A percentile compares a stretch with the other conserved stretches of the same genome.
phyloP scores from a whole-genome alignment of 2,329 filamentous ascomycete species.

The Colletotrichum simmondsii region DNA sequence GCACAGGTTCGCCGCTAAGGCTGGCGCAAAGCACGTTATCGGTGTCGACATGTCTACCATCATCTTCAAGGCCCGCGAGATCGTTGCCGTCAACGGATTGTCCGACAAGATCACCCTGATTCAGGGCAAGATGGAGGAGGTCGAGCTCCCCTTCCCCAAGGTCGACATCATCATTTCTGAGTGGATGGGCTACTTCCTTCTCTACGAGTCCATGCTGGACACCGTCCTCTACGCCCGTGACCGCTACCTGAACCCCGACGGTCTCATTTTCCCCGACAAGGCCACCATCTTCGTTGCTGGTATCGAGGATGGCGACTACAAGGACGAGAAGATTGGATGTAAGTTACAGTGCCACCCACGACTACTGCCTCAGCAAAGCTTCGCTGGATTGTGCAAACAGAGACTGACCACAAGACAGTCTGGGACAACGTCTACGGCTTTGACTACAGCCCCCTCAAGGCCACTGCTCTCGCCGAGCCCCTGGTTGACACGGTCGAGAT shows the following conservation, averaged over 20 bases:
- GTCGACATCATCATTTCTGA: slow-evolving; percentile 99
- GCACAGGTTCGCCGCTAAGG: slow-evolving; percentile 91
- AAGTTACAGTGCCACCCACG: slow-evolving; percentile 52
- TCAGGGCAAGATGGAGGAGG: slow-evolving; percentile 99
- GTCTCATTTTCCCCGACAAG: slow-evolving; percentile 98
- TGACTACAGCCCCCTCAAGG: slow-evolving; percentile 93
- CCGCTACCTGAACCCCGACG: slow-evolving; percentile 86
- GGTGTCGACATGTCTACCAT: slow-evolving; percentile 99
- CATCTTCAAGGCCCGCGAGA: slow-evolving; percentile 97
- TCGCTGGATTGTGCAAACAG: not conserved
- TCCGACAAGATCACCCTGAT: slow-evolving; percentile 96
- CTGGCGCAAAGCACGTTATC: slow-evolving; percentile 97
- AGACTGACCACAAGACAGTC: slow-evolving; percentile 64
- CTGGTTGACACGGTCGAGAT: slow-evolving; percentile 98
- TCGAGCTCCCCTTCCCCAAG: slow-evolving; percentile 90
- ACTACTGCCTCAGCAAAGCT: not conserved
- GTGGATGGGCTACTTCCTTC: slow-evolving; percentile 99
- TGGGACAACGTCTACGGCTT: slow-evolving; percentile 99
- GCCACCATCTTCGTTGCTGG: slow-evolving; percentile 96
- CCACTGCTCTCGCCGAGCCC: slow-evolving; percentile 92
- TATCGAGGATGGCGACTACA: slow-evolving; percentile 99
- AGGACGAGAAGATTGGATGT: slow-evolving; percentile 99
- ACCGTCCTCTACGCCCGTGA: slow-evolving; percentile 97
- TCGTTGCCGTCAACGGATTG: slow-evolving; percentile 92
- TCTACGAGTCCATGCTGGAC: slow-evolving; percentile 99